phyloP scores from a whole-genome alignment of 148 eudicot genomes.

The Hydrangea macrophylla region DNA sequence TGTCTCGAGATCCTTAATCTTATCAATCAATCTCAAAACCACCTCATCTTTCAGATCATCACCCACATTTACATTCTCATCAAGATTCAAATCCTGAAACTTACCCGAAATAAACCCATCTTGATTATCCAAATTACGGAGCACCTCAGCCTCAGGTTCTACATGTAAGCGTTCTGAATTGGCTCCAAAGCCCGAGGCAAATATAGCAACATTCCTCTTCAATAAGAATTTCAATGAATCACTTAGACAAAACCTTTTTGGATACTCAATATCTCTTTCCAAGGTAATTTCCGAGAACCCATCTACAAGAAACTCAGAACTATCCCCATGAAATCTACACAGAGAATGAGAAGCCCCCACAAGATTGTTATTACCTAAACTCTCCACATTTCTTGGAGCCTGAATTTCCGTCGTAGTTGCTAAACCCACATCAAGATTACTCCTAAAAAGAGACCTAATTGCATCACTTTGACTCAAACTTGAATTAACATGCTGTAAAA shows the following conservation, averaged over 20 bases:
- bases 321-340: conserved; percentile 72
- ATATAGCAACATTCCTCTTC: conserved; percentile 84
- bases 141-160: conserved; percentile 52
- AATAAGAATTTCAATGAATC: conserved; percentile 81
- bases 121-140: conserved; percentile 43
- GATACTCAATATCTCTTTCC: conserved; percentile 78
- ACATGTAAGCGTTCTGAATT: conserved; percentile 48
- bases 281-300: conserved; percentile 48
- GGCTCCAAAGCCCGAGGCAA: conserved; percentile 84
- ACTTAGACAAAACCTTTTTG: conserved; percentile 82
- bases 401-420: conserved; percentile 89
- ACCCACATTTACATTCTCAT: conserved; percentile 63
- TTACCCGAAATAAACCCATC: conserved; percentile 68
- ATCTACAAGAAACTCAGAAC: conserved; percentile 53
- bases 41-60: conserved; percentile 91
- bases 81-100: conserved; percentile 80
- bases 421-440: conserved; percentile 89
- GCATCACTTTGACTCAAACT: conserved; percentile 90
- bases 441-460: conserved; percentile 97
- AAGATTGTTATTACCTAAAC: conserved; percentile 41
- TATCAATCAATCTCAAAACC: conserved; percentile 63
- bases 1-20: conserved; percentile 83
- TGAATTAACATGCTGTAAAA: conserved; percentile 80
- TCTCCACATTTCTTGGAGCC: conserved; percentile 31
- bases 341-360: conserved; percentile 83